Conservation (phyloP, 2,329 filamentous ascomycete genomes). For the Botrytis porri region DNA sequence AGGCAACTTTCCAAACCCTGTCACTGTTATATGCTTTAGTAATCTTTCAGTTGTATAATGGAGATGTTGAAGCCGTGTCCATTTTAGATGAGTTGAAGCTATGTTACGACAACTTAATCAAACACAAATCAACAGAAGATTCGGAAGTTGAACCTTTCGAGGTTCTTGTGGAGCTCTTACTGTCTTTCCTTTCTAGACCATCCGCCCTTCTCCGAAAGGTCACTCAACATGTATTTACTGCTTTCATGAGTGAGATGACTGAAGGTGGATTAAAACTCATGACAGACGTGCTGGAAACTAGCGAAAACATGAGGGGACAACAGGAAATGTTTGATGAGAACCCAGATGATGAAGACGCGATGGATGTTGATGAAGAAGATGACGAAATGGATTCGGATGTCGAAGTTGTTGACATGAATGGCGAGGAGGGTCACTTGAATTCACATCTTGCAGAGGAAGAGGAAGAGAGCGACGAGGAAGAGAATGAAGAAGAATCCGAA, state of each 20-base stretch:
- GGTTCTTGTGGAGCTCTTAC: constrained; percentile 78
- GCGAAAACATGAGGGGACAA: constrained; percentile 80
- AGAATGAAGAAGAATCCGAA: constrained; percentile 41
- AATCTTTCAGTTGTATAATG: constrained; percentile 85
- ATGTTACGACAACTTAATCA: constrained; percentile 63
- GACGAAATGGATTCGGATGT: constrained; percentile 47
- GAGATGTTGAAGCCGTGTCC: constrained; percentile 79
- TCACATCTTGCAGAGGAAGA: constrained; percentile 43
- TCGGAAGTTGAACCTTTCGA: constrained; percentile 59
- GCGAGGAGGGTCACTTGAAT: constrained; percentile 42
- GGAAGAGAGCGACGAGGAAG: constrained; percentile 45
- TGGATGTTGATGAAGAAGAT: constrained; percentile 40
- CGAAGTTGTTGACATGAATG: constrained; percentile 49
- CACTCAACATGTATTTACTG: constrained; percentile 81
- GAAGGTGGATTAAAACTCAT: constrained; percentile 65
- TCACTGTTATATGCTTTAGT: constrained; percentile 80
- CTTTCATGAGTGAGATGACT: constrained; percentile 74
- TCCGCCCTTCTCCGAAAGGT: constrained; percentile 83
- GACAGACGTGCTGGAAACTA: constrained; percentile 68
- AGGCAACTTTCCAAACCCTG: constrained; percentile 55
- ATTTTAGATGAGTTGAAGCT: constrained; percentile 78
- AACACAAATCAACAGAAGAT: constrained; percentile 47
- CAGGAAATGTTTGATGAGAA: constrained; percentile 78
- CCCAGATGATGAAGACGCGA: constrained; percentile 54
- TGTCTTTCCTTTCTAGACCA: constrained; percentile 85